These are phyloP conservation scores for Epithemia pelagica DNA, from an alignment of 108 stramenopile species.

Conservation along the genomic window DNA sequence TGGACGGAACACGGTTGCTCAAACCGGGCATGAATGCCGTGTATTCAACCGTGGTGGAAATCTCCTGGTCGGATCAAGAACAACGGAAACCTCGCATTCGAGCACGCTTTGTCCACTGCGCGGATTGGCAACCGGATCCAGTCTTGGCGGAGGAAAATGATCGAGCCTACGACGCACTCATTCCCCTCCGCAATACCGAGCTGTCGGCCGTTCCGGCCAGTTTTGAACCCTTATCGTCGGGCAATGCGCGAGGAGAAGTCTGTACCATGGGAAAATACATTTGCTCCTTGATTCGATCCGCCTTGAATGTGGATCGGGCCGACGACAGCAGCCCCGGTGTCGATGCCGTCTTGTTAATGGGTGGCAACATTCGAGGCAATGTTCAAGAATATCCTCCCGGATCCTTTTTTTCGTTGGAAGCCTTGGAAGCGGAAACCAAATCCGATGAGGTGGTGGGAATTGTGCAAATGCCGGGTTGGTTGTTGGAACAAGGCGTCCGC, in stretches of 20 bases:
- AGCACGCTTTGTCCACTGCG: slow-evolving; percentile 23
- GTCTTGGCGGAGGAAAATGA: slow-evolving; percentile 19
- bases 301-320: slow-evolving; percentile 18
- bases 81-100: slow-evolving; percentile 18
- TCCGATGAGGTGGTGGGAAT: slow-evolving; percentile 35
- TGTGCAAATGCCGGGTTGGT: slow-evolving; percentile 45
- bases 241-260: slow-evolving; percentile 23
- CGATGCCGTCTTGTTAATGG: slow-evolving; percentile 32
- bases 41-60: slow-evolving; percentile 37
- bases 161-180: slow-evolving; percentile 37
- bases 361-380: slow-evolving; percentile 37
- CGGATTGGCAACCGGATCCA: slow-evolving; percentile 27
- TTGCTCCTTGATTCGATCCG: slow-evolving; percentile 30
- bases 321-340: slow-evolving; percentile 2
- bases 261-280: slow-evolving; percentile 36
- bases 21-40: slow-evolving; percentile 41
- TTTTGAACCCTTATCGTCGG: slow-evolving; percentile 35
- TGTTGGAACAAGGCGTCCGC: slow-evolving; percentile 28
- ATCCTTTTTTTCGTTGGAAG: slow-evolving; percentile 34
- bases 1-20: slow-evolving; percentile 36
- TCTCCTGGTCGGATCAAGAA: slow-evolving; percentile 24
- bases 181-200: slow-evolving; percentile 33
- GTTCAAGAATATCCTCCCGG: slow-evolving; percentile 27
- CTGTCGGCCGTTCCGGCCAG: slow-evolving; percentile 29
- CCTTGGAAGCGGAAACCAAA: slow-evolving; percentile 39